Conservation (phyloP, 169 alveolate species). For the Eimeria zaria region DNA sequence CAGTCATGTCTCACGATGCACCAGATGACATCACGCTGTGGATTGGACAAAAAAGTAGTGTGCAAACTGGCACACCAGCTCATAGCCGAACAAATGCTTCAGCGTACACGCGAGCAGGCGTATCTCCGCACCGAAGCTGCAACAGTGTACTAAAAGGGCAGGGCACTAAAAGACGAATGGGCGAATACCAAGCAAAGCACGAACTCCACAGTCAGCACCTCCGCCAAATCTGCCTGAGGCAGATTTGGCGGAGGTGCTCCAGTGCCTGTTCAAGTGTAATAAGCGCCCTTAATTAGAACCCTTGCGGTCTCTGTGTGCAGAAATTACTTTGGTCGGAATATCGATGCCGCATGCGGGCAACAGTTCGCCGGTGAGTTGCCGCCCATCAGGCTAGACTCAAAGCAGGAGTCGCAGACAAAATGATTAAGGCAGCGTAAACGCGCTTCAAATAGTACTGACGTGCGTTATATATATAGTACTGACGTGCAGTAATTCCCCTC, state of each 20-base stretch:
- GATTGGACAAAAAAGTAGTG: not conserved
- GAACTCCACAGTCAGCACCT: not conserved
- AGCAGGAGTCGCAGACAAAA: not conserved
- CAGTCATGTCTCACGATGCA: not conserved
- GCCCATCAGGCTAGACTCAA: not conserved
- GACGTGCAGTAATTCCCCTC: not conserved
- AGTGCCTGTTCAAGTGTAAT: not conserved
- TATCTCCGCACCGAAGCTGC: not conserved
- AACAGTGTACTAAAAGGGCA: not conserved
- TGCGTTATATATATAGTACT: too few relatives aligned
- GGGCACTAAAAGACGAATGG: not conserved
- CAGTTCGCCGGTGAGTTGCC: constrained; percentile 59
- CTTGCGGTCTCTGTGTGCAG: constrained; percentile 79
- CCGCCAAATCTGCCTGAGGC: not conserved
- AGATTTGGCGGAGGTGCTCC: not conserved
- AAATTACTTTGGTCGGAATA: constrained; percentile 91
- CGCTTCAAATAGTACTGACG: not conserved
- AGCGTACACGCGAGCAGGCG: not conserved
- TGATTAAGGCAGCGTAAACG: not conserved
- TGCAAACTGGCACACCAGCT: constrained; percentile 18
- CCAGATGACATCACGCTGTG: not conserved
- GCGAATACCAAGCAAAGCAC: not conserved
- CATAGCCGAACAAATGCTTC: not conserved
- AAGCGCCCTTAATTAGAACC: not conserved
- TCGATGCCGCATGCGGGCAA: constrained; percentile 95